Evolutionary conservation across 768 basidiomycete genomes (phyloP).

Genomic region (Lactarius sanguifluus): DNA sequence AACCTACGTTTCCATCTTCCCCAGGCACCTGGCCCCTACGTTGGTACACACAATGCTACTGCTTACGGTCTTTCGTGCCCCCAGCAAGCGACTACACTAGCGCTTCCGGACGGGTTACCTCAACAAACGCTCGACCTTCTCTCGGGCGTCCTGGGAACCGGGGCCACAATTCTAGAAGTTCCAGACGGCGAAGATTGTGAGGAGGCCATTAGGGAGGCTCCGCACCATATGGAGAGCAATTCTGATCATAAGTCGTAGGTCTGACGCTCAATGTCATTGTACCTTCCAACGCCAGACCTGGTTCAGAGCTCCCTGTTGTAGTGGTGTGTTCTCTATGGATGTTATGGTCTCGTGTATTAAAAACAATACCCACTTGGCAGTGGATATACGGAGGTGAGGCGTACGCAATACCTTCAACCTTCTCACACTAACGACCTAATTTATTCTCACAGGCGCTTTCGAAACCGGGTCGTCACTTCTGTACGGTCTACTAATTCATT

Average conservation of each 20-base stretch:
- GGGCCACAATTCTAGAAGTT: neutral
- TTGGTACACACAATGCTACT: slow-evolving; percentile 24
- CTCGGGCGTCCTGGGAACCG: neutral
- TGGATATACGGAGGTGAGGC: too few species aligned
- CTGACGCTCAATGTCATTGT: slow-evolving; percentile 30
- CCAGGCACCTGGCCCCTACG: slow-evolving; percentile 18
- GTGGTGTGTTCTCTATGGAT: slow-evolving; percentile 24
- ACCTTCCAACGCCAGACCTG: slow-evolving; percentile 15
- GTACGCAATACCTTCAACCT: too few species aligned
- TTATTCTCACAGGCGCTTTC: too few species aligned
- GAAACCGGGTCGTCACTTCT: too few species aligned
- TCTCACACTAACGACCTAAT: too few species aligned
- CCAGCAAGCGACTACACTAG: slow-evolving; percentile 25
- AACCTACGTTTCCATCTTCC: slow-evolving; percentile 43
- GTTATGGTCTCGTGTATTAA: too few species aligned
- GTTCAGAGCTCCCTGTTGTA: slow-evolving; percentile 29
- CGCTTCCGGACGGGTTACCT: neutral
- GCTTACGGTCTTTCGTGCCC: slow-evolving; percentile 31
- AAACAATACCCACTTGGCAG: too few species aligned
- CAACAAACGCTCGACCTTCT: slow-evolving; percentile 3
- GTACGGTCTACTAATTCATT: too few species aligned
- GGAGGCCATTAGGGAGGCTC: neutral
- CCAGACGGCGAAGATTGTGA: slow-evolving; percentile 29
- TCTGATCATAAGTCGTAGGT: slow-evolving; percentile 14
- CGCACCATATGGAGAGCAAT: neutral